Conservation (phyloP, 2,329 filamentous ascomycete genomes). For the Aspergillus fischeri region DNA sequence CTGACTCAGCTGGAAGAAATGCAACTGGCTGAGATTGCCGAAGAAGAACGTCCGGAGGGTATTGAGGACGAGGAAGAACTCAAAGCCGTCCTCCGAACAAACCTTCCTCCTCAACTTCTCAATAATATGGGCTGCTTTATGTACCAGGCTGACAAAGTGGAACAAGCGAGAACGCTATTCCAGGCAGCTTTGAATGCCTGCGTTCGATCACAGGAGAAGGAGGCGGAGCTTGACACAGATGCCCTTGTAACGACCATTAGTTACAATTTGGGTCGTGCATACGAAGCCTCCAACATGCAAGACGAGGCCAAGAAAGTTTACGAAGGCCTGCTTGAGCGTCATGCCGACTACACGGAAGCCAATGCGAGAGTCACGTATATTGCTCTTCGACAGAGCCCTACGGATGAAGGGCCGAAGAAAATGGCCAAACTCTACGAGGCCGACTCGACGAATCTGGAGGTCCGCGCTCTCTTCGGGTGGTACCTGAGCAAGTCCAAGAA, state of each 20-base stretch:
- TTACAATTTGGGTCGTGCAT: slow-evolving; percentile 91
- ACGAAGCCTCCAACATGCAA: slow-evolving; percentile 75
- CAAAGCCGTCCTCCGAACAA: slow-evolving; percentile 62
- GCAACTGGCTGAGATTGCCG: slow-evolving; percentile 72
- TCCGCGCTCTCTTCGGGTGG: slow-evolving; percentile 91
- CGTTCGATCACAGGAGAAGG: slow-evolving; percentile 71
- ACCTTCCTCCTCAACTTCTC: slow-evolving; percentile 81
- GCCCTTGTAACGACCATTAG: slow-evolving; percentile 92
- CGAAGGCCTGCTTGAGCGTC: slow-evolving; percentile 75
- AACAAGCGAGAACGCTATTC: slow-evolving; percentile 78
- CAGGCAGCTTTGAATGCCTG: slow-evolving; percentile 88
- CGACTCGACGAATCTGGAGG: slow-evolving; percentile 80
- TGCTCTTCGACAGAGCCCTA: slow-evolving; percentile 72
- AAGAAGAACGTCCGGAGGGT: slow-evolving; percentile 62
- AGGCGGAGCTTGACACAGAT: slow-evolving; percentile 76
- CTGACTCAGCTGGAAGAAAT: slow-evolving; percentile 88
- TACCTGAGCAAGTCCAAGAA: slow-evolving; percentile 89
- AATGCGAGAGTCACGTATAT: slow-evolving; percentile 87
- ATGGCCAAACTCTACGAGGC: slow-evolving; percentile 82
- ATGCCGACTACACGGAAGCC: slow-evolving; percentile 90
- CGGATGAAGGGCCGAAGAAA: slow-evolving; percentile 79
- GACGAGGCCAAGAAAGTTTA: slow-evolving; percentile 88
- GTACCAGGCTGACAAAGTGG: slow-evolving; percentile 79
- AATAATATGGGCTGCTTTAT: slow-evolving; percentile 98
- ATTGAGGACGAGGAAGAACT: slow-evolving; percentile 57